These are phyloP conservation scores for Rhizomucor pusillus DNA, from an alignment of 371 early-diverging fungal genomes.

Conservation along the genomic window DNA sequence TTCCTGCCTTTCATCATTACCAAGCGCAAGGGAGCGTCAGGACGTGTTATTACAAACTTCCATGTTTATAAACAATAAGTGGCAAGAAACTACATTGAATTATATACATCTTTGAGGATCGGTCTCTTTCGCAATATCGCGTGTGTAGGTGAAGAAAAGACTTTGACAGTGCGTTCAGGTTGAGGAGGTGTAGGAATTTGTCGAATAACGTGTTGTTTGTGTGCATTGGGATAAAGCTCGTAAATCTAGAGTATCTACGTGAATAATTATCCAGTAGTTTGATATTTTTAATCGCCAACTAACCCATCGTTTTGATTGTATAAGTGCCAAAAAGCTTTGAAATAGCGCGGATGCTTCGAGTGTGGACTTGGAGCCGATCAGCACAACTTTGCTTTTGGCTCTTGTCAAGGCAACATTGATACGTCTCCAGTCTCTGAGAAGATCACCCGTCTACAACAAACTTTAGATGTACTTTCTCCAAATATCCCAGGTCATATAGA, in stretches of 20 bases:
- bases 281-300: background rate
- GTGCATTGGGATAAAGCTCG: background rate
- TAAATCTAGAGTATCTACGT: conserved; percentile 6
- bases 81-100: conserved; percentile 9
- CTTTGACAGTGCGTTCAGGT: conserved; percentile 1
- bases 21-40: background rate
- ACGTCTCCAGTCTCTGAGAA: conserved; percentile 90
- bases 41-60: background rate
- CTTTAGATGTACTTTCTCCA: too few relatives aligned
- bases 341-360: conserved; percentile 58
- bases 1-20: background rate
- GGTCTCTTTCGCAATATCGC: conserved; percentile 23
- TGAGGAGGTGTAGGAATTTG: background rate
- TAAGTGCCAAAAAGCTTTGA: conserved; percentile 44
- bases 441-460: conserved; percentile 67
- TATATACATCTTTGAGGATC: conserved; percentile 26
- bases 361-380: conserved; percentile 82
- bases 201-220: conserved; percentile 8
- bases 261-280: background rate
- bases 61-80: conserved; percentile 1
- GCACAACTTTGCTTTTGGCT: conserved; percentile 86
- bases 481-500: background rate
- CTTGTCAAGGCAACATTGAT: conserved; percentile 98
- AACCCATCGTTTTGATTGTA: conserved; percentile 55
- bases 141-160: conserved; percentile 8